Conservation (phyloP, 2,329 filamentous ascomycete species). For the Zymoseptoria ardabiliae region DNA sequence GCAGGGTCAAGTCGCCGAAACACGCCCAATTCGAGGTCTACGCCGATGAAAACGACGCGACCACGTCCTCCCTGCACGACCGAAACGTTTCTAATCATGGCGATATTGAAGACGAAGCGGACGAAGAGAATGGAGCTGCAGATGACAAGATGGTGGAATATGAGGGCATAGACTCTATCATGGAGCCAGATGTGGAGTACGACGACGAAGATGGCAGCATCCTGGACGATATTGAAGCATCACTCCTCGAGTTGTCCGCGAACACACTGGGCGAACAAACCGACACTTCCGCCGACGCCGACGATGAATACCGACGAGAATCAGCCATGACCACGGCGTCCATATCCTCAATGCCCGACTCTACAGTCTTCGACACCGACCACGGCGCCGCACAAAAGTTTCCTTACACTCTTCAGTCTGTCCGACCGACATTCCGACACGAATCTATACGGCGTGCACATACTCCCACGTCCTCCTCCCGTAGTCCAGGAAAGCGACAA, state of each 20-base stretch:
- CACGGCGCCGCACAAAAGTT: conserved; percentile 16
- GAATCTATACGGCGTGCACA: conserved; percentile 64
- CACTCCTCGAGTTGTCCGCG: not conserved
- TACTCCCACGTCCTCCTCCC: conserved; percentile 53
- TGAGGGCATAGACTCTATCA: not conserved
- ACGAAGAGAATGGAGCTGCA: not conserved
- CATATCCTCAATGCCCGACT: conserved; percentile 29
- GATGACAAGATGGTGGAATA: not conserved
- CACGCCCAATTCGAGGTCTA: conserved; percentile 10
- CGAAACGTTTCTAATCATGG: not conserved
- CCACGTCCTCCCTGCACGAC: not conserved
- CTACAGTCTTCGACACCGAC: conserved; percentile 21
- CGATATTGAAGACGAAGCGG: conserved; percentile 1
- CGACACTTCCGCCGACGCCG: conserved; percentile 9
- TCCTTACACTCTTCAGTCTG: conserved; percentile 51
- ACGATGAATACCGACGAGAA: conserved; percentile 16
- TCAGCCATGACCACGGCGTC: conserved; percentile 25
- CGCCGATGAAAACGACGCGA: conserved; percentile 8
- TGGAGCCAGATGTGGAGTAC: conserved; percentile 2
- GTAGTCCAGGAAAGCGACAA: conserved; percentile 31
- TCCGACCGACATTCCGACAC: conserved; percentile 60
- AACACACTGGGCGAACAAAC: conserved; percentile 4
- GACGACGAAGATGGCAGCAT: not conserved
- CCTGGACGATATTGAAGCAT: not conserved
- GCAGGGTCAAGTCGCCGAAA: conserved; percentile 18